phyloP scores from a whole-genome alignment of 1,284 basidiomycete species.

The Leccinum subfulvum region DNA sequence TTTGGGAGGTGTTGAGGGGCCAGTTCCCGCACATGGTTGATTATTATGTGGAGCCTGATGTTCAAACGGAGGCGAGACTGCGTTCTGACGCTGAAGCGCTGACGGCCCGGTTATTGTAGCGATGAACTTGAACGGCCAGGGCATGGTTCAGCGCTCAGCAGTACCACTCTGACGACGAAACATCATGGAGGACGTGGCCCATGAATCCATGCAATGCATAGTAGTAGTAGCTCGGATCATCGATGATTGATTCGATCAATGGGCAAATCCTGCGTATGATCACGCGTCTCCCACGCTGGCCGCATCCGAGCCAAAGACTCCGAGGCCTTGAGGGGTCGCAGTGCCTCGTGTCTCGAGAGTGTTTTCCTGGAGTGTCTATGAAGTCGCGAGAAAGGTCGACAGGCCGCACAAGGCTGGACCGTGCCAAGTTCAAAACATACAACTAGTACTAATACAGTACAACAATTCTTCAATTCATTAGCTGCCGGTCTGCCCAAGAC shows the following conservation, averaged over 20 bases:
- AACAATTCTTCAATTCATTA: not conserved
- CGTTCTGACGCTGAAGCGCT: not conserved
- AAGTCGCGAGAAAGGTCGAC: not conserved
- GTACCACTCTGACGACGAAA: not conserved
- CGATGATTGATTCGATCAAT: not conserved
- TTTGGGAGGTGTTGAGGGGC: not conserved
- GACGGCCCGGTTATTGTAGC: not conserved
- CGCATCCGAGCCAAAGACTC: not conserved
- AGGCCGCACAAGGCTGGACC: not conserved
- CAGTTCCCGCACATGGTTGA: not conserved
- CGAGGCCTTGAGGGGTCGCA: not conserved
- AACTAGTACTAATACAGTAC: not conserved
- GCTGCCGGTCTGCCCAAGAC: not conserved
- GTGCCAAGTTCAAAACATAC: not conserved
- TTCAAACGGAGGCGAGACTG: not conserved
- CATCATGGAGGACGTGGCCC: not conserved
- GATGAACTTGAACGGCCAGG: not conserved
- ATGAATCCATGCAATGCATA: not conserved
- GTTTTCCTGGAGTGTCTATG: not conserved
- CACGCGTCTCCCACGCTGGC: not conserved
- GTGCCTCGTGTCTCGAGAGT: not conserved
- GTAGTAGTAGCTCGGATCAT: not conserved
- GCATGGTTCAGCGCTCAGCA: not conserved
- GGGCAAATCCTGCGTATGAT: not conserved
- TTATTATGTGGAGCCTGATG: not conserved